Percentiles rank a stretch among this genome's conserved stretches.
phyloP scores from a whole-genome alignment of 169 alveolate genomes.

The Cryptosporidium ryanae region DNA sequence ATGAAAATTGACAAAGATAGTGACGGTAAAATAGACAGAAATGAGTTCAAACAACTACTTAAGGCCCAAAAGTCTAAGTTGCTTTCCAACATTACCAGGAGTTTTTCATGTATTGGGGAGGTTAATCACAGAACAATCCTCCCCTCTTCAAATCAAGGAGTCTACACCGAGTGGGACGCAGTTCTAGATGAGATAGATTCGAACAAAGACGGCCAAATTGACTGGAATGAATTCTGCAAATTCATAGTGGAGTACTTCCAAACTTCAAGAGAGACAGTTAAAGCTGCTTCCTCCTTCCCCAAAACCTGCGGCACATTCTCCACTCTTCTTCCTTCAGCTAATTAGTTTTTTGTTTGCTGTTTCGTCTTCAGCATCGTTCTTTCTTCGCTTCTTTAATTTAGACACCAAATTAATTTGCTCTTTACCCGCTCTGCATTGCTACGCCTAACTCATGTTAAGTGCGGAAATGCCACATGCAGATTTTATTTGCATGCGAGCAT shows the following conservation, averaged over 20 bases:
- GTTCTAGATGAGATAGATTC: constrained; percentile 53
- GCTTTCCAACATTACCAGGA: constrained; percentile 43
- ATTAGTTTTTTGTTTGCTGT: no score
- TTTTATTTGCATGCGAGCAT: no score
- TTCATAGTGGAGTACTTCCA: constrained; percentile 40
- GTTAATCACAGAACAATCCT: constrained; percentile 40
- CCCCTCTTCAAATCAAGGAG: constrained; percentile 66
- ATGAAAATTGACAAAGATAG: constrained; percentile 39
- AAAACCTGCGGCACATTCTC: neutral
- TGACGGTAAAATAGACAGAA: constrained; percentile 30
- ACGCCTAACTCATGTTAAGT: no score
- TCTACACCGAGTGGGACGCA: constrained; percentile 59
- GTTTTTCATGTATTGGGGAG: constrained; percentile 26
- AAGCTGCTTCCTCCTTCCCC: neutral
- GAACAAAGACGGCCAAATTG: constrained; percentile 39
- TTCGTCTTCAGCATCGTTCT: no score
- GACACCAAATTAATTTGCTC: no score
- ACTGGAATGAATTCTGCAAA: constrained; percentile 57
- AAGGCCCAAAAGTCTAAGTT: constrained; percentile 57
- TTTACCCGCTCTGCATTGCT: no score
- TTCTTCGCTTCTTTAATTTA: no score
- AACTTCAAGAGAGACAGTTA: constrained; percentile 28
- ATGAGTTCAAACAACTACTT: constrained; percentile 50
- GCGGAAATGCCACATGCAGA: no score
- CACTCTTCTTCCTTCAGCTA: no score